Percentiles rank a stretch among this genome's conserved stretches.
These are phyloP conservation scores for Phialemoniopsis sp. DNA, from an alignment of 2,329 filamentous ascomycete genomes.

Conservation along the genomic window DNA sequence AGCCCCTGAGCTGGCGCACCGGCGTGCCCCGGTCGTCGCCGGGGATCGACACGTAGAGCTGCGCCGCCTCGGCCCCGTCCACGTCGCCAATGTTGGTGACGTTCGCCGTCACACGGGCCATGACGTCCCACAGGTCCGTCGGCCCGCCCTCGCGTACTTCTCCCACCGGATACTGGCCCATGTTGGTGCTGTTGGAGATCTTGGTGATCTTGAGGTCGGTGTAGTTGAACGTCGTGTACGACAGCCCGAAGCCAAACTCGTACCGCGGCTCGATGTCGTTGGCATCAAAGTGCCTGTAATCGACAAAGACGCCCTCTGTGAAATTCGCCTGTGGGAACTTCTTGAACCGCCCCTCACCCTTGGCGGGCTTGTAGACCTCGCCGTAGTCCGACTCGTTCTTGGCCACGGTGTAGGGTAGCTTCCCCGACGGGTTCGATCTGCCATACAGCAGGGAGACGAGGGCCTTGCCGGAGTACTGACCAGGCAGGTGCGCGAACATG, in stretches of 20 bases:
- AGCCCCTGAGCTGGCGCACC: slow-evolving; percentile 58
- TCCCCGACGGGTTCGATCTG: slow-evolving; percentile 50
- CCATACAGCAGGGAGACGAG: slow-evolving; percentile 55
- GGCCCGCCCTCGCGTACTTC: slow-evolving; percentile 37
- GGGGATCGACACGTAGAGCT: slow-evolving; percentile 40
- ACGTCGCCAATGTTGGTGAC: slow-evolving; percentile 35
- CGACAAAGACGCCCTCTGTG: slow-evolving; percentile 43
- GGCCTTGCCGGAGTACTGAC: slow-evolving; percentile 55
- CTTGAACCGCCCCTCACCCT: slow-evolving; percentile 44
- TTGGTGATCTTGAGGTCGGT: slow-evolving; percentile 23
- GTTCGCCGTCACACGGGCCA: slow-evolving; percentile 31
- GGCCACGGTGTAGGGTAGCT: slow-evolving; percentile 58
- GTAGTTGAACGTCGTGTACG: slow-evolving; percentile 50
- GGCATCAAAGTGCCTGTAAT: slow-evolving; percentile 52
- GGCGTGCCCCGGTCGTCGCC: slow-evolving; percentile 25
- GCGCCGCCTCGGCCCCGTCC: slow-evolving; percentile 38
- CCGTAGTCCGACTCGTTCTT: slow-evolving; percentile 51
- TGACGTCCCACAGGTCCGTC: slow-evolving; percentile 39
- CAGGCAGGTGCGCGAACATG: slow-evolving; percentile 59
- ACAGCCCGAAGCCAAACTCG: slow-evolving; percentile 52
- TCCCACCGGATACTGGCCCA: slow-evolving; percentile 29
- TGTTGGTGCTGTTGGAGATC: slow-evolving; percentile 9
- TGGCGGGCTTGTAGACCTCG: slow-evolving; percentile 27
- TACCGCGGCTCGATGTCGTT: slow-evolving; percentile 41
- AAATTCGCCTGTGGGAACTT: slow-evolving; percentile 46